phyloP scores from a whole-genome alignment of 2,329 filamentous ascomycete genomes.

The Pseudocercospora pini-densiflorae region DNA sequence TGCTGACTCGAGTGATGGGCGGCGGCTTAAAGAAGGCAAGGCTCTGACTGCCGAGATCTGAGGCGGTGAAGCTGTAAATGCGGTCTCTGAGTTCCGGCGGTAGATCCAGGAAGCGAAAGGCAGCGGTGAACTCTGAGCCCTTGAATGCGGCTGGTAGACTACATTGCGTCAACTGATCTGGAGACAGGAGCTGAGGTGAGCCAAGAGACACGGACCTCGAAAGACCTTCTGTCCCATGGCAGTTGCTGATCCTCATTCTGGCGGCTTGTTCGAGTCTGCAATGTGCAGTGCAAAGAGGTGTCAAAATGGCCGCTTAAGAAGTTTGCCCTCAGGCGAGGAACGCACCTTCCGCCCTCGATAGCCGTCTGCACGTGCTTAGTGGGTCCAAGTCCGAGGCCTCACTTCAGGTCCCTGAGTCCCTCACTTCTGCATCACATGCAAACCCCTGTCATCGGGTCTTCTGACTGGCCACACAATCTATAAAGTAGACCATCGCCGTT shows the following conservation, averaged over 20 bases:
- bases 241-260: neutral
- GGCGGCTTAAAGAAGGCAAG: neutral
- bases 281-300: neutral
- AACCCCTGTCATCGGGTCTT: neutral
- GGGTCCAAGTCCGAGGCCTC: neutral
- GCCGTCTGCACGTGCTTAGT: neutral
- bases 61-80: neutral
- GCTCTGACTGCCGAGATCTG: neutral
- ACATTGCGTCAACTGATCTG: neutral
- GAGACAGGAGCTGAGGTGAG: neutral
- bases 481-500: neutral
- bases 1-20: neutral
- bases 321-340: too few species aligned
- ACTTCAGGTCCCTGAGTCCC: neutral
- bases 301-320: too few species aligned
- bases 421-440: neutral
- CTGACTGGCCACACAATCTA: neutral
- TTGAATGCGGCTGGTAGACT: neutral
- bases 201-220: neutral
- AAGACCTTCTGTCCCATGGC: neutral
- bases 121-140: neutral
- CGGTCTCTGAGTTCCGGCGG: neutral
- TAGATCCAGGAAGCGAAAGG: neutral
- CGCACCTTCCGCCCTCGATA: too few species aligned
- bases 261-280: neutral